Conservation (phyloP, 2,329 filamentous ascomycete species). For the Neodidymelliopsis sp. region DNA sequence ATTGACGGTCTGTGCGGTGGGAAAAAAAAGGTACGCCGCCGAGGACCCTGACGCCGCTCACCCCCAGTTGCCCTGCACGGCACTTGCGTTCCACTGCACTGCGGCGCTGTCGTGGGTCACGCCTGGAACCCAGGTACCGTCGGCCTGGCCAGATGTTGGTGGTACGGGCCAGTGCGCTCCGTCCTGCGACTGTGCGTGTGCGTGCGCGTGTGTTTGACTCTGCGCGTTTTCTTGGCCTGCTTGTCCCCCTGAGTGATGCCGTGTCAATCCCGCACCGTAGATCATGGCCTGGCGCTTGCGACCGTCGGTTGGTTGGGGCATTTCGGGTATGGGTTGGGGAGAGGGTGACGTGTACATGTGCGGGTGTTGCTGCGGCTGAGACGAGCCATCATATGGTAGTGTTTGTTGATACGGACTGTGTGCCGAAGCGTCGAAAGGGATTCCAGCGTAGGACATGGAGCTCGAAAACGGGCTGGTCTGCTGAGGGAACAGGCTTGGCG, state of each 20-base stretch:
- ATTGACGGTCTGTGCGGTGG: background rate
- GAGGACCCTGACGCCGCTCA: background rate
- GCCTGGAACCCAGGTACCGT: constrained; percentile 1
- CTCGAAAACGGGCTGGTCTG: constrained; percentile 40
- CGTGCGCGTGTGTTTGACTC: constrained; percentile 1
- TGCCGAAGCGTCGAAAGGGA: constrained; percentile 26
- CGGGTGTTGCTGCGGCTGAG: constrained; percentile 18
- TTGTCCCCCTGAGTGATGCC: constrained; percentile 14
- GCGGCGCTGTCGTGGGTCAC: constrained; percentile 10
- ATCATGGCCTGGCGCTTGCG: constrained; percentile 41
- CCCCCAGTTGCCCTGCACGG: constrained; percentile 9
- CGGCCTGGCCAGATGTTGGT: constrained; percentile 9
- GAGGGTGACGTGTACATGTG: constrained; percentile 35
- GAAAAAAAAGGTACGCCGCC: background rate
- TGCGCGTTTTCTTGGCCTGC: constrained; percentile 7
- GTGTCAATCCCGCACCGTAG: constrained; percentile 35
- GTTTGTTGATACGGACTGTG: constrained; percentile 26
- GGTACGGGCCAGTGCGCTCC: constrained; percentile 6
- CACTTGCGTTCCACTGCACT: constrained; percentile 10
- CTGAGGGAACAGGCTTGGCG: constrained; percentile 36
- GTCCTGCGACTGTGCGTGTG: constrained; percentile 9
- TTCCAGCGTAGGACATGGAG: constrained; percentile 38
- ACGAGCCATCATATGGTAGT: constrained; percentile 22
- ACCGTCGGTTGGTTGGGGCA: constrained; percentile 44
- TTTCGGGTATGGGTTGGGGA: constrained; percentile 39